phyloP scores from a whole-genome alignment of 768 basidiomycete genomes.

The Gymnopilus dilepis region DNA sequence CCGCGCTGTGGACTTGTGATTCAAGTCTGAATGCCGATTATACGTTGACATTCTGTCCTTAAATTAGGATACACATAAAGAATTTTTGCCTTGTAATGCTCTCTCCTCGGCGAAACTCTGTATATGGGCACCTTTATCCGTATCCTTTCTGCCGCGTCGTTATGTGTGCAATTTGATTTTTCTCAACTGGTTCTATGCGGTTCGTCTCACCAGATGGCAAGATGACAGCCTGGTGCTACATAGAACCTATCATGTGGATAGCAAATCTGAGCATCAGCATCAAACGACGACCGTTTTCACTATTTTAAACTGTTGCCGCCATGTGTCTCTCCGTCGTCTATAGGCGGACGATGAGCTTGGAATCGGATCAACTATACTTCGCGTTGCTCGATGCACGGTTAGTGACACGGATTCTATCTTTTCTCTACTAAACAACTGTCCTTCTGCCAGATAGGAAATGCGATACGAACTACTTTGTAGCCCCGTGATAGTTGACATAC shows the following conservation, averaged over 20 bases:
- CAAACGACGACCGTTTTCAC: conserved; percentile 1
- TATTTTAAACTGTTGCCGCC: conserved; percentile 4
- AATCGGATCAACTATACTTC: conserved; percentile 6
- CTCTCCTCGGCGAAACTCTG: background rate
- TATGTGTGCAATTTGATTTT: conserved; percentile 2
- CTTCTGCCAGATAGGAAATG: conserved; percentile 7
- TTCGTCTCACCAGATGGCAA: background rate
- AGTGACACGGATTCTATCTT: background rate
- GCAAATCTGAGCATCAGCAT: background rate
- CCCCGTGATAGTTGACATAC: background rate
- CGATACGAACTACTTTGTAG: conserved; percentile 2
- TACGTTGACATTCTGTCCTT: conserved; percentile 53
- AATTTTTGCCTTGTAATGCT: background rate
- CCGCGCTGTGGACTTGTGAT: conserved; percentile 59
- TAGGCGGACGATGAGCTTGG: background rate
- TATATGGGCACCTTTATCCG: background rate
- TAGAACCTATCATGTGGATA: background rate
- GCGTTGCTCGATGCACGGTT: conserved; percentile 5
- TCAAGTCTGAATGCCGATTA: conserved; percentile 46
- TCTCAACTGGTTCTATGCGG: background rate
- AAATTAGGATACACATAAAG: conserved; percentile 9
- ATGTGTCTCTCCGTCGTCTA: background rate
- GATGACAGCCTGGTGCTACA: background rate
- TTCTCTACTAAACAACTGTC: background rate
- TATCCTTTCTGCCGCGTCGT: background rate